These are phyloP conservation scores for Penicillium subrubescens DNA, from an alignment of 495 filamentous ascomycete species.

Conservation along the genomic window DNA sequence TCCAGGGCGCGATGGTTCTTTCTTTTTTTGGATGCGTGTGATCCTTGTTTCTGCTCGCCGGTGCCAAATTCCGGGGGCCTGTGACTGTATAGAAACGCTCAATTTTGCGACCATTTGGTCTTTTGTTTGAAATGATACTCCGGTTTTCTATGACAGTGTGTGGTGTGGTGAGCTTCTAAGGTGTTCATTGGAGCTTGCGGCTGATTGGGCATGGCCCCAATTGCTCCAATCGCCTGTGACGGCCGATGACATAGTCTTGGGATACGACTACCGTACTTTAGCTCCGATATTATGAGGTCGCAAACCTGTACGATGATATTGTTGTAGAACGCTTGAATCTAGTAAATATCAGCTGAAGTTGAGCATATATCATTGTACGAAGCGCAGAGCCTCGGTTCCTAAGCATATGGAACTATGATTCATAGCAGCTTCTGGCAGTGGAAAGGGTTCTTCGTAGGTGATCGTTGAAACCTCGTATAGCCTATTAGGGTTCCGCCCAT, in stretches of 20 bases:
- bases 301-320: no score
- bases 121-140: slow-evolving; percentile 37
- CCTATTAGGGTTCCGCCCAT: no score
- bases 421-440: not conserved
- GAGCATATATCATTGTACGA: no score
- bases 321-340: no score
- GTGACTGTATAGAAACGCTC: slow-evolving; percentile 48
- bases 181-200: not conserved
- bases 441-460: not conserved
- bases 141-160: slow-evolving; percentile 13
- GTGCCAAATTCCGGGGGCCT: slow-evolving; percentile 27
- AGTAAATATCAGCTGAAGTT: no score
- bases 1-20: slow-evolving; percentile 30
- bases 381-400: not conserved
- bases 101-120: slow-evolving; percentile 23
- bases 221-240: not conserved
- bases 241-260: not conserved
- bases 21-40: slow-evolving; percentile 34
- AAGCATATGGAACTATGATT: not conserved
- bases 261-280: no score
- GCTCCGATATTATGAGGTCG: no score
- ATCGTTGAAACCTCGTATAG: not conserved
- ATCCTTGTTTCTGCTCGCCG: slow-evolving; percentile 34
- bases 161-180: not conserved
- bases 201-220: not conserved